A percentile compares a stretch with the other conserved stretches of the same genome.
These are phyloP conservation scores for Ophiosphaerella herpotricha DNA, from an alignment of 2,329 filamentous ascomycete genomes.

Conservation along the genomic window DNA sequence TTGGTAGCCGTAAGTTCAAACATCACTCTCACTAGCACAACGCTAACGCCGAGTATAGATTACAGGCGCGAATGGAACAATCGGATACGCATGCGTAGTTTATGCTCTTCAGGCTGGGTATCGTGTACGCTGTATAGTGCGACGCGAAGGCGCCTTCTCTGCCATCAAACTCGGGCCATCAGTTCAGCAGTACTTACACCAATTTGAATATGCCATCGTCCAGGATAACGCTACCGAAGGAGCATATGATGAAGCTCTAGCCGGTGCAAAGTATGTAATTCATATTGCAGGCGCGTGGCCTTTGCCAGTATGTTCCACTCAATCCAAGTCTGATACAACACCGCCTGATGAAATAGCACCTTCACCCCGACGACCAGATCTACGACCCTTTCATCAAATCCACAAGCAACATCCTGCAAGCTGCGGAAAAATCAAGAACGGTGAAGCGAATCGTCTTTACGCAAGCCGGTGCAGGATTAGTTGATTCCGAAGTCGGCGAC, in stretches of 20 bases:
- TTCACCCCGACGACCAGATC: conserved; percentile 41
- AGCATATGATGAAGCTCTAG: conserved; percentile 36
- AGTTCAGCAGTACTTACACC: conserved; percentile 25
- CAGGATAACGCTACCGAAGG: conserved; percentile 31
- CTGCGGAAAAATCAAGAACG: conserved; percentile 28
- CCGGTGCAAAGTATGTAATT: conserved; percentile 30
- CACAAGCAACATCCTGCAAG: conserved; percentile 34
- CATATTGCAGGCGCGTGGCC: conserved; percentile 44
- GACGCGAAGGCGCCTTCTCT: conserved; percentile 31
- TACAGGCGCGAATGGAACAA: conserved; percentile 43
- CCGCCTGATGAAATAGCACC: conserved; percentile 12
- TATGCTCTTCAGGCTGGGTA: conserved; percentile 34
- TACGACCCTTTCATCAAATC: conserved; percentile 40
- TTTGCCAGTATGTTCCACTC: conserved; percentile 16
- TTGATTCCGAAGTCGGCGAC: conserved; percentile 39
- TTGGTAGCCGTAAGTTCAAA: conserved; percentile 30
- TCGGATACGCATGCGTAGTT: conserved; percentile 36
- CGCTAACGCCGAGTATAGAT: conserved; percentile 25
- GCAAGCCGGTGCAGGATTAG: conserved; percentile 39
- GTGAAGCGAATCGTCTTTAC: conserved; percentile 39
- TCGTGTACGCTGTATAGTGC: conserved; percentile 40
- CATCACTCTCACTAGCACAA: background rate
- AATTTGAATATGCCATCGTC: conserved; percentile 32
- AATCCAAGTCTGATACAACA: background rate
- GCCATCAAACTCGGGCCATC: conserved; percentile 32